Conservation (phyloP, 805 yeast species). For the Hanseniaspora pseudoguilliermondii region DNA sequence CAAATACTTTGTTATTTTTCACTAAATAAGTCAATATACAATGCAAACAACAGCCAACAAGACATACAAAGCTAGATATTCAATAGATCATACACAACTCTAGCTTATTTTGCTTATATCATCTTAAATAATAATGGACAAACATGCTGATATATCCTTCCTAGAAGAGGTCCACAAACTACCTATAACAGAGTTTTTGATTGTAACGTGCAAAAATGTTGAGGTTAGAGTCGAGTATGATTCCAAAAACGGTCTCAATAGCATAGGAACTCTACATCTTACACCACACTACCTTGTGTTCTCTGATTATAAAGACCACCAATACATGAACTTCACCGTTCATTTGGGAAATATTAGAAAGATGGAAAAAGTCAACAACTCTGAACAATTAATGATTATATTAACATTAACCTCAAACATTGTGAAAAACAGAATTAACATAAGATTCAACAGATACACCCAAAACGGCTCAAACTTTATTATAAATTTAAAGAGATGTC, state of each 20-base stretch:
- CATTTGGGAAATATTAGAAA: constrained; percentile 70
- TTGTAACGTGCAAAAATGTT: constrained; percentile 10
- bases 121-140: not conserved
- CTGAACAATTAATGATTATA: constrained; percentile 68
- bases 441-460: constrained; percentile 31
- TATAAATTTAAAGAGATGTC: constrained; percentile 44
- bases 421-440: not conserved
- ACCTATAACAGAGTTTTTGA: not conserved
- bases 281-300: constrained; percentile 69
- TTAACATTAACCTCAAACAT: constrained; percentile 56
- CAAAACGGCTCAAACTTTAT: constrained; percentile 67
- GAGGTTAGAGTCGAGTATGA: constrained; percentile 14
- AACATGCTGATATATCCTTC: not conserved
- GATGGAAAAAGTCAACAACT: constrained; percentile 73
- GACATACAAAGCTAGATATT: no score
- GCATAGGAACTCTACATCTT: constrained; percentile 44
- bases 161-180: not conserved
- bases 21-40: no score
- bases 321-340: constrained; percentile 53
- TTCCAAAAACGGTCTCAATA: not conserved
- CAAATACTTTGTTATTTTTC: no score
- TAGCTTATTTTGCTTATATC: no score
- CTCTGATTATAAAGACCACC: constrained; percentile 53
- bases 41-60: no score
- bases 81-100: no score